Evolutionary conservation across 306 rosid species (phyloP).

Genomic region (Quercus agrifolia): DNA sequence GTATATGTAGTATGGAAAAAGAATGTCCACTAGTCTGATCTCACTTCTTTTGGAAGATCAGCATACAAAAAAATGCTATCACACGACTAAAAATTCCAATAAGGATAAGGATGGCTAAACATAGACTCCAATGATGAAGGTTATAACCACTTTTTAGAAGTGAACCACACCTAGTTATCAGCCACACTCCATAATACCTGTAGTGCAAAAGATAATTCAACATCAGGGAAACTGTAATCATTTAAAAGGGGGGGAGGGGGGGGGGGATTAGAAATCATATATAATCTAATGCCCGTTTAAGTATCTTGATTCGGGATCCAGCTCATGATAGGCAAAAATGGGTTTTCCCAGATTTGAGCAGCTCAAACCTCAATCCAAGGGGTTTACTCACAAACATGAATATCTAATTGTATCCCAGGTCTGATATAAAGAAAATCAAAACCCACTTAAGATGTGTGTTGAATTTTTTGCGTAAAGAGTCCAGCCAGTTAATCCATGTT

Average conservation of each 20-base stretch:
- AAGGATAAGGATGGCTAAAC: constrained; percentile 57
- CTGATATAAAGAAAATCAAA: no score
- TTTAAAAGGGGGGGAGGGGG: not conserved
- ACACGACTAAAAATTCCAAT: constrained; percentile 56
- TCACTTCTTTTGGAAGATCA: constrained; percentile 71
- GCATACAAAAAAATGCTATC: constrained; percentile 62
- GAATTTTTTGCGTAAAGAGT: no score
- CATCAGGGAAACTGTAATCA: not conserved
- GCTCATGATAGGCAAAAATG: no score
- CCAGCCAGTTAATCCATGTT: no score
- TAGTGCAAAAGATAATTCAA: constrained; percentile 4
- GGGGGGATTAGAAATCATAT: not conserved
- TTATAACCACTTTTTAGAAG: constrained; percentile 60
- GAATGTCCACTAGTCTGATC: not conserved
- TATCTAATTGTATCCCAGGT: no score
- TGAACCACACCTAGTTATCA: constrained; percentile 76
- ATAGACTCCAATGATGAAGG: constrained; percentile 77
- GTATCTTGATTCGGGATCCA: not conserved
- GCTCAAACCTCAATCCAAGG: no score
- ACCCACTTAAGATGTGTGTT: no score
- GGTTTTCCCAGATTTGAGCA: no score
- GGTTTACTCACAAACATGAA: no score
- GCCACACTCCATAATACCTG: constrained; percentile 96
- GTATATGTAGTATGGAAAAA: no score
- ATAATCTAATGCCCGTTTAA: not conserved